These are phyloP conservation scores for Dimocarpus longan DNA, from an alignment of 345 rosid genomes.

Conservation along the genomic window DNA sequence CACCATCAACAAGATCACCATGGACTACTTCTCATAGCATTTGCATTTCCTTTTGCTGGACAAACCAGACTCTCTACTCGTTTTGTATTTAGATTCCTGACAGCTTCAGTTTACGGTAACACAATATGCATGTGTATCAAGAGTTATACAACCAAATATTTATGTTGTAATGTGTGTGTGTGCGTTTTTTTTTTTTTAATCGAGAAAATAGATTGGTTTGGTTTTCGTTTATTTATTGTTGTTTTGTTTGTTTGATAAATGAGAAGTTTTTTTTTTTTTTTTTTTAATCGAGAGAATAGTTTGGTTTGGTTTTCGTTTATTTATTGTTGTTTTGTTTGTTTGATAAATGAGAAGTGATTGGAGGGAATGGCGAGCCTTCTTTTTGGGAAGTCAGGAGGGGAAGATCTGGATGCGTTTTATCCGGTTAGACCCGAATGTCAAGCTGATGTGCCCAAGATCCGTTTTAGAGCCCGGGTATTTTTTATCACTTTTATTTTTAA, in stretches of 20 bases:
- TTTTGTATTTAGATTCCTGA: neutral
- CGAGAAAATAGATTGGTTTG: neutral
- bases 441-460: constrained; percentile 68
- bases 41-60: neutral
- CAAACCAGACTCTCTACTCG: neutral
- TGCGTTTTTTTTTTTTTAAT: too few relatives aligned
- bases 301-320: neutral
- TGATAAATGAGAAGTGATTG: constrained; percentile 20
- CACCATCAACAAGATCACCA: neutral
- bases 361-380: constrained; percentile 33
- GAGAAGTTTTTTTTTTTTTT: neutral
- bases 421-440: constrained; percentile 73
- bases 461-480: constrained; percentile 70
- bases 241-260: constrained; percentile 11
- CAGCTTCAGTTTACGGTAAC: neutral
- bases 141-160: too few relatives aligned
- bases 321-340: neutral
- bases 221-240: neutral
- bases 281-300: neutral
- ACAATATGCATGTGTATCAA: neutral
- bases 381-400: constrained; percentile 52
- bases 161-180: neutral
- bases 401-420: constrained; percentile 70
- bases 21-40: neutral
- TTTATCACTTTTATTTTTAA: neutral